phyloP scores from a whole-genome alignment of 768 basidiomycete genomes.

The Kwoniella sp. region DNA sequence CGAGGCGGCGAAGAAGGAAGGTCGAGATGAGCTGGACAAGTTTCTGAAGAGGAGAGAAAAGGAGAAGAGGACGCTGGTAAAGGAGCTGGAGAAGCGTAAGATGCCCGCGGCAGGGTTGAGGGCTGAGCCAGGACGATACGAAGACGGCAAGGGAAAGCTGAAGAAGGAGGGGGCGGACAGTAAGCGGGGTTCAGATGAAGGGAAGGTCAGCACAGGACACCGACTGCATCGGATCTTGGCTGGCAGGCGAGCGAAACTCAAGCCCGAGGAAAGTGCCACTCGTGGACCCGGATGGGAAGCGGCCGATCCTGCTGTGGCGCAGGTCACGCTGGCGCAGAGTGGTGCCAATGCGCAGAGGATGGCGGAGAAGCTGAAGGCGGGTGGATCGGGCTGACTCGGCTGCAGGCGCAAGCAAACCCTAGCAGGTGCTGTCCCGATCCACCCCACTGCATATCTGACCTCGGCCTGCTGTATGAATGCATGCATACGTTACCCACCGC shows the following conservation, averaged over 20 bases:
- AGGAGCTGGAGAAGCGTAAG: constrained; percentile 7
- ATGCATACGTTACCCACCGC: no score
- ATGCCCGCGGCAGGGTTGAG: constrained; percentile 2
- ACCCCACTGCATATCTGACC: no score
- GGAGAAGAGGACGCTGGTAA: constrained; percentile 6
- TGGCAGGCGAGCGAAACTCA: neutral
- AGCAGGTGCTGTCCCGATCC: no score
- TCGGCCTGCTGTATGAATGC: no score
- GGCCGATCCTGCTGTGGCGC: constrained; percentile 12
- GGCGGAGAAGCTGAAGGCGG: constrained; percentile 9
- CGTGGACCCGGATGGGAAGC: constrained; percentile 10
- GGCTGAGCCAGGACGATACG: no score
- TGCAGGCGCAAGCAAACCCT: no score
- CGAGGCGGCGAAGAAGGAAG: constrained; percentile 3
- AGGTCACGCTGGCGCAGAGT: constrained; percentile 7
- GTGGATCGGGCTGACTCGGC: neutral
- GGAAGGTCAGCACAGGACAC: neutral
- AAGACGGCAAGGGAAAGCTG: neutral
- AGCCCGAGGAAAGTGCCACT: neutral
- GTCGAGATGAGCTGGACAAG: constrained; percentile 3
- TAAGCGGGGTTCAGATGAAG: constrained; percentile 2
- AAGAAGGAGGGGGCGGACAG: neutral
- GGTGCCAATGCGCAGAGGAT: constrained; percentile 8
- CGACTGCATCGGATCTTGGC: neutral
- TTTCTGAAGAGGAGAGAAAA: constrained; percentile 8